phyloP scores from a whole-genome alignment of 2,329 filamentous ascomycete genomes.

The Ascomycota sp. region DNA sequence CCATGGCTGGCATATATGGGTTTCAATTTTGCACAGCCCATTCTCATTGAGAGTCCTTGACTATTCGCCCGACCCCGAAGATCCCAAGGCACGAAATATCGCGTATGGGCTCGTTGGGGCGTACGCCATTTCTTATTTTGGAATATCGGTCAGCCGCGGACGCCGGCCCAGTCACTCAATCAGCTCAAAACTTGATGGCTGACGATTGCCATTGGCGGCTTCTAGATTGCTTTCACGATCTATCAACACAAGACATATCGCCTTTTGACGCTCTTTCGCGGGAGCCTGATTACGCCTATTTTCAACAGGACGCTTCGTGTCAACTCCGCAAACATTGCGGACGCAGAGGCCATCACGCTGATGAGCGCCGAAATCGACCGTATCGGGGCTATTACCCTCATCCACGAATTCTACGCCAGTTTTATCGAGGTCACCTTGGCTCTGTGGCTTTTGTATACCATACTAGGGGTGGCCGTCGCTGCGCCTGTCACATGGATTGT shows the following conservation, averaged over 20 bases:
- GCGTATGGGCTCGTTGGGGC: constrained; percentile 19
- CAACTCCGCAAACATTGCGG: constrained; percentile 8
- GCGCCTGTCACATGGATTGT: constrained; percentile 6
- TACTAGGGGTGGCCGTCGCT: constrained; percentile 6
- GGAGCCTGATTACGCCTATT: constrained; percentile 20
- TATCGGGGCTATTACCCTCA: constrained; percentile 7
- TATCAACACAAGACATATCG: constrained; percentile 14
- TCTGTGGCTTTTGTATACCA: constrained; percentile 12
- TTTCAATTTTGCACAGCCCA: constrained; percentile 21
- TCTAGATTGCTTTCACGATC: constrained; percentile 4
- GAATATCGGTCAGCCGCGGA: constrained; percentile 14
- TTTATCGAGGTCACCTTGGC: constrained; percentile 14
- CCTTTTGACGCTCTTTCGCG: constrained; percentile 13
- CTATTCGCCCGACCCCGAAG: constrained; percentile 8
- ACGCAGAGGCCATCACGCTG: constrained; percentile 11
- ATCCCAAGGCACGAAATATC: constrained; percentile 7
- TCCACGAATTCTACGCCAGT: constrained; percentile 15
- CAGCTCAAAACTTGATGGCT: not conserved
- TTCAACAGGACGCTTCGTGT: constrained; percentile 22
- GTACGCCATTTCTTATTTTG: constrained; percentile 17
- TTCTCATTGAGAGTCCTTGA: constrained; percentile 17
- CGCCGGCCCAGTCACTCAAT: not conserved
- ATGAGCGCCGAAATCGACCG: constrained; percentile 23
- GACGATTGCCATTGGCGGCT: not conserved
- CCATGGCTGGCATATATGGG: constrained; percentile 15